Base-by-base conservation (phyloP, 2,329 filamentous ascomycete genomes). In the Fusarium sp. region DNA sequence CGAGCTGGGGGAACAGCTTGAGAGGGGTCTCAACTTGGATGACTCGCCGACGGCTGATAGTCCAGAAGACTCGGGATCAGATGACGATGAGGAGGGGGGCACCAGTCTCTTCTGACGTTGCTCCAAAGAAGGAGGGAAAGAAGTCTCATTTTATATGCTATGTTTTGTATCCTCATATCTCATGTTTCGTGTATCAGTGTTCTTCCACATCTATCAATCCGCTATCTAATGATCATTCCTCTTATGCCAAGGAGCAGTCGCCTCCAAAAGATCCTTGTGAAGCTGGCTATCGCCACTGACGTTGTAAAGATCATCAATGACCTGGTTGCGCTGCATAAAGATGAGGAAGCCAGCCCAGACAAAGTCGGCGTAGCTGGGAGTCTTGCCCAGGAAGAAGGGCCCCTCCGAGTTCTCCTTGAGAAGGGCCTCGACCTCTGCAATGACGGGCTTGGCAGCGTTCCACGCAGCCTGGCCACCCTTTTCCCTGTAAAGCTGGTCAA, bases 361-460 rank as follows among this genome's bases (percentile, higher is more conserved):
- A 65, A 93, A 89, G 78, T 91, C 90, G 5, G 87, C 87, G 79
- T 89, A 92, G 40, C 85, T 85, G 5, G 86, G 82, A 68, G 85
- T 86, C 56, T 87, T 81, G 0, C 92, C 92, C 69, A 88, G 58
- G 64, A 94, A 90, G 78, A 89, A 94, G 0, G 89, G 89, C 0
- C 92, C 92, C 0, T 86, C 85, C 0, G 82, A 78, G 40, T 87
- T 87, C 81, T 90, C 87, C 74, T 87, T 86, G 71, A 93, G 76
- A 63, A 90, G 73, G 2, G 79, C 84, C 57, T 86, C 84, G 1
- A 84, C 74, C 54, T 83, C 79, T 9, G 74, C 73, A 10, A 87
- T 22, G 4, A 72, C 58, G 1, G 81, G 78, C 67, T 84, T 80
- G 0, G 85, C 87, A 0, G 80, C 79, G 14, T 85, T 81, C 86